Evolutionary conservation across 345 rosid genomes (phyloP).

Genomic region (Camelina laxa): DNA sequence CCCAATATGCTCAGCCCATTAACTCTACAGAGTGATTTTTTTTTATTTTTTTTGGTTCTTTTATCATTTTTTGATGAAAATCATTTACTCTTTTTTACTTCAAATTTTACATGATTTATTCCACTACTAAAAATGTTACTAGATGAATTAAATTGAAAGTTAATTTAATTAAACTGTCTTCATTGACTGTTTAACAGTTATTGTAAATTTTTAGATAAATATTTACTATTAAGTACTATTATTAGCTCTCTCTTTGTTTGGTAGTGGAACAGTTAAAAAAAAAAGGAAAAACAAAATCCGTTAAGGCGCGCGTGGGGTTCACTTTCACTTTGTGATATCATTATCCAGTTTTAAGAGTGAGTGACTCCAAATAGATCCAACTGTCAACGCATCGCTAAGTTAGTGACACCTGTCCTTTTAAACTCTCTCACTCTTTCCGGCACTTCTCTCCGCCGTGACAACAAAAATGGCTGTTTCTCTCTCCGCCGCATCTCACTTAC

Average conservation of each 20-base stretch:
- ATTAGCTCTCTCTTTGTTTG: too few relatives aligned
- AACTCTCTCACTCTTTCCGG: not conserved
- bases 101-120: too few relatives aligned
- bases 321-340: conserved; percentile 10
- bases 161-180: not conserved
- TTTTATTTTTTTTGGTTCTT: not conserved
- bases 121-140: not conserved
- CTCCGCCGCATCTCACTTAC: conserved; percentile 62
- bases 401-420: conserved; percentile 25
- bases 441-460: conserved; percentile 27
- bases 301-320: conserved; percentile 23
- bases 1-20: conserved; percentile 14
- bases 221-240: too few relatives aligned
- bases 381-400: conserved; percentile 4
- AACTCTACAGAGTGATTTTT: not conserved
- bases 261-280: too few relatives aligned
- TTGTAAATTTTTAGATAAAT: too few relatives aligned
- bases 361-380: conserved; percentile 37
- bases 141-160: not conserved
- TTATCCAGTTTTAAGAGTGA: conserved; percentile 24
- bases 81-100: too few relatives aligned
- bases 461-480: conserved; percentile 63
- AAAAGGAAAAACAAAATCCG: too few relatives aligned
- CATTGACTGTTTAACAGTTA: too few relatives aligned
- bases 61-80: not conserved